Evolutionary conservation across 495 filamentous ascomycete genomes (phyloP).

Genomic region (Trypethelium eluteriae): DNA sequence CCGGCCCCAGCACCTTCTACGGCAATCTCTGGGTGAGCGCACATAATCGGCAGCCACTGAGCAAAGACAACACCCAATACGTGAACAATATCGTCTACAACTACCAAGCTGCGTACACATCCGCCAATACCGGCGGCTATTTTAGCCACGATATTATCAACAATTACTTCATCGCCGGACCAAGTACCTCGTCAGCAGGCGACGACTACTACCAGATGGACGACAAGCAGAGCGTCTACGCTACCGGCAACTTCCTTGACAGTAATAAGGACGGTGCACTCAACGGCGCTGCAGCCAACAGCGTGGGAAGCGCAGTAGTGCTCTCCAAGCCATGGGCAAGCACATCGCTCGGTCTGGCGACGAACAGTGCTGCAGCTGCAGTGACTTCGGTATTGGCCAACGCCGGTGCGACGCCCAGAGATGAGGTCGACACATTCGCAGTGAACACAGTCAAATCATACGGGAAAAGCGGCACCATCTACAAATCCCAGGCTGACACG

Average conservation of each 20-base stretch:
- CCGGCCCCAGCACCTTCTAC: conserved; percentile 28
- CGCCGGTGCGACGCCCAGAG: conserved; percentile 23
- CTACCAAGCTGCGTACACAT: conserved; percentile 37
- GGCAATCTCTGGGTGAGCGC: conserved; percentile 33
- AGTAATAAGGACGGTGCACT: conserved; percentile 32
- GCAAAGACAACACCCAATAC: conserved; percentile 29
- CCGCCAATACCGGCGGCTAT: conserved; percentile 33
- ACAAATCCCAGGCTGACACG: conserved; percentile 25
- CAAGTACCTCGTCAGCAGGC: conserved; percentile 32
- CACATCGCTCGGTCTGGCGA: conserved; percentile 10
- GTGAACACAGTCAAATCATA: conserved; percentile 16
- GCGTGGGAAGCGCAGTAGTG: conserved; percentile 20
- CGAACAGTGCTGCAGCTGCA: conserved; percentile 19
- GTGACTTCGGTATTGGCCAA: conserved; percentile 19
- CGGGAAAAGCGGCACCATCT: conserved; percentile 23
- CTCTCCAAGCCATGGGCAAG: conserved; percentile 18
- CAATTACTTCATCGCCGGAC: conserved; percentile 42
- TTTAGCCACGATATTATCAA: conserved; percentile 38
- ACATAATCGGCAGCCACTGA: conserved; percentile 27
- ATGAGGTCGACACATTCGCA: conserved; percentile 23
- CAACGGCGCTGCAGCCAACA: conserved; percentile 24
- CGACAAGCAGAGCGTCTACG: background rate
- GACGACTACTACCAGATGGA: conserved; percentile 21
- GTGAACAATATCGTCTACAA: conserved; percentile 42
- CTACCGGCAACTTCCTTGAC: conserved; percentile 37